A percentile compares a stretch with the other conserved stretches of the same genome.
Conservation (phyloP, 2,329 filamentous ascomycete species). For the Microcyclosporella mali region DNA sequence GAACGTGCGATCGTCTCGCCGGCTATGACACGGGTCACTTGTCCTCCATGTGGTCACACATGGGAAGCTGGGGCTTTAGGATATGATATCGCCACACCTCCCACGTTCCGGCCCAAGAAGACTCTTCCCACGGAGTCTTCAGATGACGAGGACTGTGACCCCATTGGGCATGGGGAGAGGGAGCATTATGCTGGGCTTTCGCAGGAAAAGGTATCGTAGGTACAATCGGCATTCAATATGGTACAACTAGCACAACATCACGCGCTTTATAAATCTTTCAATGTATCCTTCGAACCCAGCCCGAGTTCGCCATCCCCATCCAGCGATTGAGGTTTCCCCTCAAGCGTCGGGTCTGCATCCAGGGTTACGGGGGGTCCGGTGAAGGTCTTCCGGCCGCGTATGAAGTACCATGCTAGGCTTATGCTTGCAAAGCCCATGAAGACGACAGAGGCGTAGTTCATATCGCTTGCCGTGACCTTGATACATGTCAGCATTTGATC, state of each 20-base stretch:
- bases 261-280: conserved; percentile 7
- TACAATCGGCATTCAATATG: conserved; percentile 1
- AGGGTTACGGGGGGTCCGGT: conserved; percentile 30
- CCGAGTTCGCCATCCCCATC: conserved; percentile 22
- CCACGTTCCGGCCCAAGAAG: too few relatives aligned
- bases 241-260: neutral
- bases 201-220: conserved; percentile 1
- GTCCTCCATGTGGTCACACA: conserved; percentile 27
- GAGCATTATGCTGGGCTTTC: conserved; percentile 15
- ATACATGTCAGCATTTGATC: conserved; percentile 2
- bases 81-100: conserved; percentile 26
- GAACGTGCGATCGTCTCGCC: conserved; percentile 17
- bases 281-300: conserved; percentile 4
- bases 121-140: neutral
- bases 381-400: conserved; percentile 31
- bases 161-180: conserved; percentile 9
- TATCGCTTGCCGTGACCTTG: conserved; percentile 29
- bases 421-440: conserved; percentile 30
- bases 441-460: conserved; percentile 38
- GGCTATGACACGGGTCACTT: conserved; percentile 22
- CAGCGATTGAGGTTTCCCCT: conserved; percentile 18
- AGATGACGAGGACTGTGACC: conserved; percentile 8
- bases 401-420: conserved; percentile 31
- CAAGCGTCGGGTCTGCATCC: conserved; percentile 24
- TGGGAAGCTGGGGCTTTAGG: conserved; percentile 38